Evolutionary conservation across 176 grass and related monocot species (phyloP).

Genomic region (Zoysia pacifica): DNA sequence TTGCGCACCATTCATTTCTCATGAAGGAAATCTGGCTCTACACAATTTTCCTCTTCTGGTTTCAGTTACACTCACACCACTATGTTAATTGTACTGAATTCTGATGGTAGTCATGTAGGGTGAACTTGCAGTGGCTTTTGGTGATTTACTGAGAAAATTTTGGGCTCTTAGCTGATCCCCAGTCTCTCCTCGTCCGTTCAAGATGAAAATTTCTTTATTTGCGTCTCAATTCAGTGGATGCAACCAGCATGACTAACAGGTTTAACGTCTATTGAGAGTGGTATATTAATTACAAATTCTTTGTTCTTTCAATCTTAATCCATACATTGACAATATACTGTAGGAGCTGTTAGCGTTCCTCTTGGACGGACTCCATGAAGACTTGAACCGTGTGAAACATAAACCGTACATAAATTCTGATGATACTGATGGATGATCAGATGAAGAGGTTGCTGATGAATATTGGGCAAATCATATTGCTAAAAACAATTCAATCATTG

Average conservation of each 20-base stretch:
- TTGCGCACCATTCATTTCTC: background rate
- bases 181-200: slow-evolving; percentile 90
- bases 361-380: slow-evolving; percentile 96
- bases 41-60: slow-evolving; percentile 13
- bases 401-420: slow-evolving; percentile 85
- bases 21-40: background rate
- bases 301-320: slow-evolving; percentile 17
- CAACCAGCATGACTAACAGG: slow-evolving; percentile 98
- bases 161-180: slow-evolving; percentile 87
- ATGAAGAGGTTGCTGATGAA: slow-evolving; percentile 97
- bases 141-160: slow-evolving; percentile 91
- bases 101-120: slow-evolving; percentile 95
- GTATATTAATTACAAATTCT: background rate
- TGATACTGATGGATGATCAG: slow-evolving; percentile 91
- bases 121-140: slow-evolving; percentile 99
- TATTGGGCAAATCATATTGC: slow-evolving; percentile 99
- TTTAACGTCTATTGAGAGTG: slow-evolving; percentile 36
- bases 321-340: slow-evolving; percentile 27
- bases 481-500: slow-evolving; percentile 97
- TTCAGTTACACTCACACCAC: slow-evolving; percentile 32
- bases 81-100: slow-evolving; percentile 71
- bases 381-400: slow-evolving; percentile 97
- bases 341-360: slow-evolving; percentile 96
- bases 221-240: slow-evolving; percentile 97
- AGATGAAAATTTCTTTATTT: slow-evolving; percentile 92